Percentiles rank a stretch among this genome's conserved stretches.
Evolutionary conservation across 2,329 filamentous ascomycete genomes (phyloP).

Genomic region (Aspergillus phoenicis): DNA sequence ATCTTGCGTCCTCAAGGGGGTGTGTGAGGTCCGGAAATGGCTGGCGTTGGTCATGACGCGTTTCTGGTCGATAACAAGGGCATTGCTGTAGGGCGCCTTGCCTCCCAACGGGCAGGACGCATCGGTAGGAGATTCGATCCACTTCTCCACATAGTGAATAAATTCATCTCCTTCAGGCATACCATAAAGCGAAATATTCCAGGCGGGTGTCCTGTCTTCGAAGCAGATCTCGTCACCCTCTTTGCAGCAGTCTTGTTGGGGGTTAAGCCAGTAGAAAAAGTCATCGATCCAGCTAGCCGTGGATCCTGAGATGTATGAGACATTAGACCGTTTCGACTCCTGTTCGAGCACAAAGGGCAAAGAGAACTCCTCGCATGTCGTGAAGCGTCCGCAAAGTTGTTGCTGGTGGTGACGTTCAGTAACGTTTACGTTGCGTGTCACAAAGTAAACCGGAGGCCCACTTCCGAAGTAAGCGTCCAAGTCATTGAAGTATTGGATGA

Average conservation of each 20-base stretch:
- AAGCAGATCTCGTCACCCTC: conserved; percentile 77
- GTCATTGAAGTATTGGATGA: conserved; percentile 96
- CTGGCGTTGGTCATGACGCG: conserved; percentile 72
- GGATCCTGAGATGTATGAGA: conserved; percentile 85
- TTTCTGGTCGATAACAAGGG: conserved; percentile 75
- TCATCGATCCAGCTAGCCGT: conserved; percentile 97
- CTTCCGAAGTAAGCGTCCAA: conserved; percentile 88
- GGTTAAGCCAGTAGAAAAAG: conserved; percentile 96
- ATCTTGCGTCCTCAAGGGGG: conserved; percentile 79
- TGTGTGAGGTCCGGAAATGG: conserved; percentile 90
- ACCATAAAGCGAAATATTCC: conserved; percentile 85
- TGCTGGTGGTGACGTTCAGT: conserved; percentile 76
- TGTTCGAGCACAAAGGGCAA: conserved; percentile 89
- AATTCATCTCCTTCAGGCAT: conserved; percentile 97
- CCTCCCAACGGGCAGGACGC: conserved; percentile 86
- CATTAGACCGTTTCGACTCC: conserved; percentile 83
- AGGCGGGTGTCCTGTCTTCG: conserved; percentile 71
- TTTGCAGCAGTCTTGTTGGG: conserved; percentile 74
- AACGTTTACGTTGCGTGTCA: conserved; percentile 77
- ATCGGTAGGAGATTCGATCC: conserved; percentile 77
- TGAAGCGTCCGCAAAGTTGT: conserved; percentile 87
- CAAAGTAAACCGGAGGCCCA: conserved; percentile 95
- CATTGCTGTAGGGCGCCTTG: conserved; percentile 81
- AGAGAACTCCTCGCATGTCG: conserved; percentile 80
- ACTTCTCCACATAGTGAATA: conserved; percentile 78